phyloP scores from a whole-genome alignment of 768 basidiomycete genomes.

The Phlebiopsis gigantea region DNA sequence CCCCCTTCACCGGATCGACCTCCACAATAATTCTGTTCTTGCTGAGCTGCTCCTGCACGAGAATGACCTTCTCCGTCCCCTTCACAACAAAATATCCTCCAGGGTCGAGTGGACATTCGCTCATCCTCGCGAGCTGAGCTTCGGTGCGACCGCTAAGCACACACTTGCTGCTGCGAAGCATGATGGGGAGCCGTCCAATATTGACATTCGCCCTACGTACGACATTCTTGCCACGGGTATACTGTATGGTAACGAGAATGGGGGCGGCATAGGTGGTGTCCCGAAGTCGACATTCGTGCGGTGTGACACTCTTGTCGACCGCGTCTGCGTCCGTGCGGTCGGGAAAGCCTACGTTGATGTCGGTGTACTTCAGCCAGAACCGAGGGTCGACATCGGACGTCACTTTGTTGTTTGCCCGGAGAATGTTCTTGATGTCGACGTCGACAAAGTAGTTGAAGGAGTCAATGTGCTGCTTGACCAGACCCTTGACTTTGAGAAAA shows the following conservation, averaged over 20 bases:
- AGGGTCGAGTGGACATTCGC: constrained; percentile 95
- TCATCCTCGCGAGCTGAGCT: constrained; percentile 86
- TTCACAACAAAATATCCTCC: constrained; percentile 99
- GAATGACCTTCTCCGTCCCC: constrained; percentile 98
- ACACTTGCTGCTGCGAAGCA: constrained; percentile 95
- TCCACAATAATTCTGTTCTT: constrained; percentile 99
- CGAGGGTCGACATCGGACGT: constrained; percentile 95
- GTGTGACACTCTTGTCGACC: constrained; percentile 80
- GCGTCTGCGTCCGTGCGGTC: constrained; percentile 80
- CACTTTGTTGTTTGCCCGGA: constrained; percentile 88
- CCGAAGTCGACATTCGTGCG: constrained; percentile 94
- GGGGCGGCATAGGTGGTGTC: constrained; percentile 94
- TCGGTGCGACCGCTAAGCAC: constrained; percentile 75
- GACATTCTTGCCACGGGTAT: constrained; percentile 86
- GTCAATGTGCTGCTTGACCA: constrained; percentile 98
- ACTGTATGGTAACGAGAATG: constrained; percentile 91
- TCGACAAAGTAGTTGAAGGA: constrained; percentile 99
- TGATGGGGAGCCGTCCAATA: constrained; percentile 91
- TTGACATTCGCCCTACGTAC: constrained; percentile 78
- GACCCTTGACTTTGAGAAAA: constrained; percentile 94
- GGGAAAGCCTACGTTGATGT: constrained; percentile 91
- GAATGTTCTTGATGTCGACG: constrained; percentile 94
- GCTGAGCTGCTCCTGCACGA: constrained; percentile 97
- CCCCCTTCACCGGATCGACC: constrained; percentile 82
- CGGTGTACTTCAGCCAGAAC: constrained; percentile 94